A percentile compares a stretch with the other conserved stretches of the same genome.
Conservation (phyloP, 352 stramenopile species). For the Pilasporangium apinafurcum region DNA sequence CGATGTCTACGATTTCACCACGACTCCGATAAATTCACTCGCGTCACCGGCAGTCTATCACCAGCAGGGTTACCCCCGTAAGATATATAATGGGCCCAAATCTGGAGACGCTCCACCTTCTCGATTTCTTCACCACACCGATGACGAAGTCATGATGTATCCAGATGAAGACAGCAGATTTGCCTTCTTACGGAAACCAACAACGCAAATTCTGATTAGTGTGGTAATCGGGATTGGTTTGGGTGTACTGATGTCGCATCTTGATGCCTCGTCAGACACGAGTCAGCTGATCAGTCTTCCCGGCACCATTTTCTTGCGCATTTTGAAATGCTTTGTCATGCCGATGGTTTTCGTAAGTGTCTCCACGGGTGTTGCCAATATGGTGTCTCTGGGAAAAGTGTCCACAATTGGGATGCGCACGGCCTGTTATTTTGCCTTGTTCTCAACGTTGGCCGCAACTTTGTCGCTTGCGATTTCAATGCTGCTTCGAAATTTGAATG, state of each 20-base stretch:
- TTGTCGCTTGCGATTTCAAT: slow-evolving; percentile 39
- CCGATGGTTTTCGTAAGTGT: slow-evolving; percentile 69
- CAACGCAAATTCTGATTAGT: slow-evolving; percentile 33
- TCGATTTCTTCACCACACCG: slow-evolving; percentile 2
- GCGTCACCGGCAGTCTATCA: slow-evolving; percentile 32
- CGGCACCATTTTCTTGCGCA: slow-evolving; percentile 32
- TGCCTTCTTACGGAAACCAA: slow-evolving; percentile 19
- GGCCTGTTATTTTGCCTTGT: slow-evolving; percentile 36
- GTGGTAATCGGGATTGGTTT: slow-evolving; percentile 24
- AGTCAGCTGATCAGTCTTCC: slow-evolving; percentile 29
- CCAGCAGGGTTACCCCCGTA: slow-evolving; percentile 18
- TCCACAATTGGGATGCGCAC: slow-evolving; percentile 47
- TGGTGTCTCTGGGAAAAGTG: slow-evolving; percentile 62
- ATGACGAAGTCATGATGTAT: not conserved
- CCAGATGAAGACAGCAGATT: slow-evolving; percentile 10
- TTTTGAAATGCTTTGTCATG: slow-evolving; percentile 48
- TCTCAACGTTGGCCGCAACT: slow-evolving; percentile 22
- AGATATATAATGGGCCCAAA: slow-evolving; percentile 7
- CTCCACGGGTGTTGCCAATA: slow-evolving; percentile 49
- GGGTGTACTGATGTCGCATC: slow-evolving; percentile 20
- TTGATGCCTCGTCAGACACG: slow-evolving; percentile 26
- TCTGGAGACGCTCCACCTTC: not conserved
- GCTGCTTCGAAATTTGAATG: slow-evolving; percentile 29
- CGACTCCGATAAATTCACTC: slow-evolving; percentile 26
- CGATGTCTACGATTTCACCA: slow-evolving; percentile 1